Percentiles rank a stretch among this genome's conserved stretches.
These are phyloP conservation scores for Gossypium australe DNA, from an alignment of 345 rosid species.

Conservation along the genomic window DNA sequence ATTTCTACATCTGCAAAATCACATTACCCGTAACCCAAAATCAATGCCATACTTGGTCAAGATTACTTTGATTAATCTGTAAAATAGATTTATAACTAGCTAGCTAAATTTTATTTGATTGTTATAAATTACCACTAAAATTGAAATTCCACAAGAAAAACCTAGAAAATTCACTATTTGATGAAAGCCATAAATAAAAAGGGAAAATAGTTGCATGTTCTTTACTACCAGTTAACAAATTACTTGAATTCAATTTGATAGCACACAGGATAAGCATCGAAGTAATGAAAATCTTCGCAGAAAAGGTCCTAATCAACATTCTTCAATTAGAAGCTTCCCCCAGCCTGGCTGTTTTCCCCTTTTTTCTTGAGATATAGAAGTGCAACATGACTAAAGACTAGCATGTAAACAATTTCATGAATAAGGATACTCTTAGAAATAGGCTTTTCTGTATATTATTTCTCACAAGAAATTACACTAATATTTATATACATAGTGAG, in stretches of 20 bases:
- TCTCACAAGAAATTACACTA: too few relatives aligned
- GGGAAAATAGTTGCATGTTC: neutral
- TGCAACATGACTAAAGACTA: constrained; percentile 2
- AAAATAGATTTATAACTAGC: neutral
- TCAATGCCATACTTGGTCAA: neutral
- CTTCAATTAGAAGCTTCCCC: neutral
- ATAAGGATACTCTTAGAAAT: constrained; percentile 38
- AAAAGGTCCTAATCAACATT: neutral
- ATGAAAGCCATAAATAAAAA: neutral
- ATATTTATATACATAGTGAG: too few relatives aligned
- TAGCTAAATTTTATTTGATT: neutral
- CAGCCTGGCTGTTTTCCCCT: neutral
- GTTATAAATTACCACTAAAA: neutral
- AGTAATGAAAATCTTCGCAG: neutral
- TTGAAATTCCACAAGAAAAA: neutral
- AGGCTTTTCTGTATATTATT: too few relatives aligned
- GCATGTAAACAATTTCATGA: constrained; percentile 14
- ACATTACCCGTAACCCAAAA: neutral
- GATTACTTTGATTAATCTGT: neutral
- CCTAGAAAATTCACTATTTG: neutral
- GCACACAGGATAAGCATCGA: neutral
- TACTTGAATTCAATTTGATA: neutral
- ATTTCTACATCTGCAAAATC: constrained; percentile 6
- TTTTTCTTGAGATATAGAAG: neutral
- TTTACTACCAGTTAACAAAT: neutral